A percentile compares a stretch with the other conserved stretches of the same genome.
Conservation (phyloP, 352 stramenopile genomes). For the Phytophthora sansomeana region DNA sequence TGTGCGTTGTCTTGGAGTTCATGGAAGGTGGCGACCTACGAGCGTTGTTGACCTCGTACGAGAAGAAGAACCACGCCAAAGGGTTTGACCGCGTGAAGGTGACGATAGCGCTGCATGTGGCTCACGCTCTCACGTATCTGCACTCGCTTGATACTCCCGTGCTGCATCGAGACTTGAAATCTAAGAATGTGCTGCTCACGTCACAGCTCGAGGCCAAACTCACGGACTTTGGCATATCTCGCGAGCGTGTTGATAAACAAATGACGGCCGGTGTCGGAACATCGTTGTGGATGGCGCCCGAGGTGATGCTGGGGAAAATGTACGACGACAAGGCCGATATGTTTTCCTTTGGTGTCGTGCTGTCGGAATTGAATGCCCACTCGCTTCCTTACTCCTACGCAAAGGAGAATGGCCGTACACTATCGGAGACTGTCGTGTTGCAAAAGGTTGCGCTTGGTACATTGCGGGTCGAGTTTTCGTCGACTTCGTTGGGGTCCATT, state of each 20-base stretch:
- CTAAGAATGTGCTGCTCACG: constrained; percentile 32
- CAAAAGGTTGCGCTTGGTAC: constrained; percentile 36
- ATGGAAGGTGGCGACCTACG: too few relatives aligned
- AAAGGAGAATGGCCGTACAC: constrained; percentile 15
- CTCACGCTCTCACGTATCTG: constrained; percentile 40
- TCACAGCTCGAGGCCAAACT: constrained; percentile 41
- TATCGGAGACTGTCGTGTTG: constrained; percentile 16
- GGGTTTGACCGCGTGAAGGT: constrained; percentile 50
- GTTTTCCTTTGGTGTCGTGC: constrained; percentile 22
- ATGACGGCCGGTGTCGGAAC: constrained; percentile 50
- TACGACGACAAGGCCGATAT: too few relatives aligned
- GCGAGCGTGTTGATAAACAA: constrained; percentile 22
- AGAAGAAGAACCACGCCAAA: constrained; percentile 4
- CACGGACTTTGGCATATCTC: constrained; percentile 51
- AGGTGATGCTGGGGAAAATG: too few relatives aligned
- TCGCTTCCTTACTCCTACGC: constrained; percentile 34
- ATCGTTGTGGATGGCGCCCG: constrained; percentile 40
- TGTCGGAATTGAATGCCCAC: constrained; percentile 39
- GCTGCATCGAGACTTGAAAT: constrained; percentile 23
- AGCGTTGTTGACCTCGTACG: constrained; percentile 27
- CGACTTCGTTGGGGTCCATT: constrained; percentile 11
- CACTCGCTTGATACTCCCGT: constrained; percentile 16
- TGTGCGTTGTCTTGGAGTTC: constrained; percentile 46
- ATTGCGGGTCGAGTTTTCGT: constrained; percentile 37
- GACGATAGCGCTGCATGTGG: constrained; percentile 47